phyloP scores from a whole-genome alignment of 495 filamentous ascomycete genomes.

The Bathelium albidoporum region DNA sequence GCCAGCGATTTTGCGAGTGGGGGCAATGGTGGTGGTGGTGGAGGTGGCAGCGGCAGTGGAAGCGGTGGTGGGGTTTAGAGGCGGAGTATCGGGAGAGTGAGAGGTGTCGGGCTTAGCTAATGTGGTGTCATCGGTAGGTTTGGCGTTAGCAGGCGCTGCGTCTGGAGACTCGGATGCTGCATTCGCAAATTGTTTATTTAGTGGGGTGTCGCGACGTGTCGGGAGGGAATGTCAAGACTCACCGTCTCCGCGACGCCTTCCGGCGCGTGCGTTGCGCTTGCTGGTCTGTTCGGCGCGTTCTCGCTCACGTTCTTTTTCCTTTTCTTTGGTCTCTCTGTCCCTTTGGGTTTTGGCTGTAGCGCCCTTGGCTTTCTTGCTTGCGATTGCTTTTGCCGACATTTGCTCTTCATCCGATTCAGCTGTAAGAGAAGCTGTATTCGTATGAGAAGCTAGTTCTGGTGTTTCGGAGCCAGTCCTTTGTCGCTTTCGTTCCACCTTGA shows the following conservation, averaged over 20 bases:
- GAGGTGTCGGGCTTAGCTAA: background rate
- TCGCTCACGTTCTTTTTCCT: slow-evolving; percentile 50
- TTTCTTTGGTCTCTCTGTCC: slow-evolving; percentile 62
- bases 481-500: slow-evolving; percentile 50
- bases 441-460: slow-evolving; percentile 44
- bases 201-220: slow-evolving; percentile 4
- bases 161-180: slow-evolving; percentile 20
- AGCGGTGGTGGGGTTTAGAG: slow-evolving; percentile 10
- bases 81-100: background rate
- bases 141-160: background rate
- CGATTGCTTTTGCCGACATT: slow-evolving; percentile 34
- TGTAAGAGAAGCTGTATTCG: slow-evolving; percentile 37
- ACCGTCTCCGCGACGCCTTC: slow-evolving; percentile 69
- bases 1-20: slow-evolving; percentile 10
- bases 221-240: slow-evolving; percentile 22
- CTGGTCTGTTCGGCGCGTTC: slow-evolving; percentile 59
- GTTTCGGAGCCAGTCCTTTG: slow-evolving; percentile 69
- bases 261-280: slow-evolving; percentile 64
- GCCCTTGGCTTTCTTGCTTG: slow-evolving; percentile 53
- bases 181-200: slow-evolving; percentile 2
- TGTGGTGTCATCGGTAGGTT: slow-evolving; percentile 13
- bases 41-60: slow-evolving; percentile 17
- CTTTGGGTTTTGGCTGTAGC: slow-evolving; percentile 56
- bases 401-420: slow-evolving; percentile 60
- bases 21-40: slow-evolving; percentile 14